Conservation (phyloP, 202 grass and related monocot species). For the Cymbopogon flexuosus region DNA sequence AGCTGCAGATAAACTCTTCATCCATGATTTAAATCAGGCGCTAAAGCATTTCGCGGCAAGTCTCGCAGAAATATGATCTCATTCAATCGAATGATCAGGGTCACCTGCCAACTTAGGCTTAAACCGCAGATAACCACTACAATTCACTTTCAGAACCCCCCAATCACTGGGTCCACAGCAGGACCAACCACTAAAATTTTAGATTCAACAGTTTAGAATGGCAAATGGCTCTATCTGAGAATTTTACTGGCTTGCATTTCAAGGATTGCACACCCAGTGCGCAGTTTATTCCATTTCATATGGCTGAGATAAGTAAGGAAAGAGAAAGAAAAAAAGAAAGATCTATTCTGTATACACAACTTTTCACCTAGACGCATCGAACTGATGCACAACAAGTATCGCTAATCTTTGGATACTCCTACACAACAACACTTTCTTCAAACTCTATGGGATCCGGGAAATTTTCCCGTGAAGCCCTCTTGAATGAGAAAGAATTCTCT, state of each 20-base stretch:
- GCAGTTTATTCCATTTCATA: constrained; percentile 29
- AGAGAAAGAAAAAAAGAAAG: neutral
- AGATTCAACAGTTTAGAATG: neutral
- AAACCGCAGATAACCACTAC: neutral
- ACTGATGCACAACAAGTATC: constrained; percentile 22
- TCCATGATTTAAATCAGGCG: no score
- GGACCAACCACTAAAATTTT: neutral
- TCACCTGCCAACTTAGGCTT: neutral
- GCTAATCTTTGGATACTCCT: constrained; percentile 32
- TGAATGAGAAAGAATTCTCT: constrained; percentile 50
- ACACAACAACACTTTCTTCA: constrained; percentile 36
- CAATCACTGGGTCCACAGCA: neutral
- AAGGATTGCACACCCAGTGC: neutral
- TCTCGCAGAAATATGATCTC: neutral
- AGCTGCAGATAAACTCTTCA: neutral
- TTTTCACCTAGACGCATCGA: constrained; percentile 26
- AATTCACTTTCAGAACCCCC: neutral
- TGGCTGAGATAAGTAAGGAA: neutral
- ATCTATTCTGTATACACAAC: constrained; percentile 39
- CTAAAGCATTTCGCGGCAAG: no score
- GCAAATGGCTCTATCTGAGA: neutral
- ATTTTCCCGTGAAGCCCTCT: constrained; percentile 54
- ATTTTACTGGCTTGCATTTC: neutral
- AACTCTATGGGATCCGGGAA: constrained; percentile 42
- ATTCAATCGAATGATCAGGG: neutral